phyloP scores from a whole-genome alignment of 108 stramenopile genomes.

The Discostella stelligeroides region DNA sequence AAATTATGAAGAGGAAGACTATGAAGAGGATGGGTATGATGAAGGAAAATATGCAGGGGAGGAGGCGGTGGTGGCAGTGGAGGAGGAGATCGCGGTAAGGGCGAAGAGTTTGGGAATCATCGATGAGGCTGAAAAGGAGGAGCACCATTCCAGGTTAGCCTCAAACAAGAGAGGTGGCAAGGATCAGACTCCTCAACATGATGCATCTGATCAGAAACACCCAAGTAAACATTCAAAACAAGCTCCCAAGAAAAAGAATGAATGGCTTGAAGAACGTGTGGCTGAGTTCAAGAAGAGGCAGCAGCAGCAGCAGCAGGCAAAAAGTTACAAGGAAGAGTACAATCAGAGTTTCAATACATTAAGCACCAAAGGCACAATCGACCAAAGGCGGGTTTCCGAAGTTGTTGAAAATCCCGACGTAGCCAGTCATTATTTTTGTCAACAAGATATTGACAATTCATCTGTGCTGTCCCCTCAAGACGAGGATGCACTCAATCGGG shows the following conservation, averaged over 20 bases:
- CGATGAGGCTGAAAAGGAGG: not conserved
- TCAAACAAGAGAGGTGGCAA: not conserved
- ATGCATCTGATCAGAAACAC: not conserved
- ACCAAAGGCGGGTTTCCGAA: not conserved
- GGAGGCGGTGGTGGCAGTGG: not conserved
- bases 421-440: not conserved
- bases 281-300: slow-evolving; percentile 1
- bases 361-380: not conserved
- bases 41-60: slow-evolving; percentile 1
- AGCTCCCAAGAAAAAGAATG: not conserved
- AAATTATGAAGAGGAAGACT: slow-evolving; percentile 13
- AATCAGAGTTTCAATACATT: slow-evolving; percentile 5
- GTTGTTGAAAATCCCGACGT: not conserved
- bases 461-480: not conserved
- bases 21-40: slow-evolving; percentile 2
- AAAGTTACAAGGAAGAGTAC: not conserved
- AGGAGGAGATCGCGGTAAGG: no score
- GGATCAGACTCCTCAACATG: not conserved
- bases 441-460: no score
- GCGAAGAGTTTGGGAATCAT: not conserved
- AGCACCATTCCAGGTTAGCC: no score
- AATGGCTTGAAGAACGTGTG: slow-evolving; percentile 15
- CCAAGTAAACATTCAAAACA: not conserved
- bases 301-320: not conserved
- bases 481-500: slow-evolving; percentile 1